Percentiles rank a stretch among this genome's conserved stretches.
Evolutionary conservation across 208 protist species (phyloP).

Genomic region (Crithidia expoeki): DNA sequence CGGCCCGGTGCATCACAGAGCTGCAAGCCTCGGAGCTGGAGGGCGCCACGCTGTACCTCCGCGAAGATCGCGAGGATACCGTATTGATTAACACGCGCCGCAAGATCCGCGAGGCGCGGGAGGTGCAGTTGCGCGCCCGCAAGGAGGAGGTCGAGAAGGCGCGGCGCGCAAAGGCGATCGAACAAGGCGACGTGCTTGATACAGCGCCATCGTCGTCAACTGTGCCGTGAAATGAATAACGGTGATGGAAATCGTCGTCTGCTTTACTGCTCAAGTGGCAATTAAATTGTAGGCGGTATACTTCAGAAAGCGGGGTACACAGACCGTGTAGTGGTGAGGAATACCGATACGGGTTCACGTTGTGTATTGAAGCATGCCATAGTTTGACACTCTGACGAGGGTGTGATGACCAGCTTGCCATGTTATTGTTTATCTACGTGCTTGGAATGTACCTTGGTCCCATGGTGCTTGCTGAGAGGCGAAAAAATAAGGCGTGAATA

Average conservation of each 20-base stretch:
- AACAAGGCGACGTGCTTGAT: slow-evolving; percentile 44
- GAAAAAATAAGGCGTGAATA: too few species aligned
- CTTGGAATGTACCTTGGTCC: too few species aligned
- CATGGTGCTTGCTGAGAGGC: too few species aligned
- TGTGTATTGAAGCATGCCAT: too few species aligned
- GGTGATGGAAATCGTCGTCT: not conserved
- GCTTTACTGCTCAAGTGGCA: too few species aligned
- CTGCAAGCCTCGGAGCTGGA: slow-evolving; percentile 87
- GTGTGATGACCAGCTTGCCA: too few species aligned
- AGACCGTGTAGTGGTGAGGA: too few species aligned
- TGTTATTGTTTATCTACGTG: too few species aligned
- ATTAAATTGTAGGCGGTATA: too few species aligned
- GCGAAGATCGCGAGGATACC: slow-evolving; percentile 87
- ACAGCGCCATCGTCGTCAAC: not conserved
- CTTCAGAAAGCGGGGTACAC: too few species aligned
- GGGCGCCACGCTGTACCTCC: slow-evolving; percentile 82
- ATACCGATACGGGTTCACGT: too few species aligned
- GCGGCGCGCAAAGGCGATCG: slow-evolving; percentile 53
- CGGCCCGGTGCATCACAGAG: slow-evolving; percentile 80
- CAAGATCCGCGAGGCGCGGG: slow-evolving; percentile 80
- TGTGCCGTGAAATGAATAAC: not conserved
- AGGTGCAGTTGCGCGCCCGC: slow-evolving; percentile 73
- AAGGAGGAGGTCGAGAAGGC: slow-evolving; percentile 76
- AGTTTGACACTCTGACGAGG: too few species aligned
- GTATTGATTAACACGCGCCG: slow-evolving; percentile 83